phyloP scores from a whole-genome alignment of 148 eudicot species.

The Heliamphora exappendiculata region DNA sequence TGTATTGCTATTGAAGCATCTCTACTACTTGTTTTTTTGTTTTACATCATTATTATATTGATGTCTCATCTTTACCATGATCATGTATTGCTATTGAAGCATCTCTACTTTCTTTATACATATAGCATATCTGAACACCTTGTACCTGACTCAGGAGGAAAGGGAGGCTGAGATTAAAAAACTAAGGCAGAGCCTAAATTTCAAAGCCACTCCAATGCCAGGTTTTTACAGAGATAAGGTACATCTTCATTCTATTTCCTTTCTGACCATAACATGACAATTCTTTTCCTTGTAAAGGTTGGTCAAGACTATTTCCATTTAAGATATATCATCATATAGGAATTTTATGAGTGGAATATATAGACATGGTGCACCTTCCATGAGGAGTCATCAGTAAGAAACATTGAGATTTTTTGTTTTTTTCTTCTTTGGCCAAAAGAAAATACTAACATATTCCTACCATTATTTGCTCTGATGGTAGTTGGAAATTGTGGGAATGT shows the following conservation, averaged over 20 bases:
- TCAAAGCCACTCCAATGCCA: constrained; percentile 42
- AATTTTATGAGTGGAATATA: not conserved
- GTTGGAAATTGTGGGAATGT: not conserved
- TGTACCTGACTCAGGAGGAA: constrained; percentile 31
- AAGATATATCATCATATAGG: not conserved
- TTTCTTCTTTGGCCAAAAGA: not conserved
- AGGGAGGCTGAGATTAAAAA: constrained; percentile 30
- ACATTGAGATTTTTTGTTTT: not conserved
- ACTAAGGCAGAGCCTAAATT: constrained; percentile 23
- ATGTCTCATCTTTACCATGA: not conserved
- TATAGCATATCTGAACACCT: not conserved
- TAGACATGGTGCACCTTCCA: not conserved
- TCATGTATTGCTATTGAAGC: not conserved
- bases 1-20: not conserved
- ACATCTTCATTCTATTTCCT: not conserved
- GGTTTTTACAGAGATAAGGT: constrained; percentile 35
- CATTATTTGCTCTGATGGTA: not conserved
- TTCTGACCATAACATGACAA: not conserved
- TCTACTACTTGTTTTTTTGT: too few species aligned
- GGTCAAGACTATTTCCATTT: too few species aligned
- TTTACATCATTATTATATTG: too few species aligned
- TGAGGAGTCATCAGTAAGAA: not conserved
- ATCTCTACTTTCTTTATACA: not conserved
- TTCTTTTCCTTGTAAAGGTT: not conserved
- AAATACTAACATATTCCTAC: not conserved